Conservation (phyloP, 2,329 filamentous ascomycete species). For the Fusarium sp. region DNA sequence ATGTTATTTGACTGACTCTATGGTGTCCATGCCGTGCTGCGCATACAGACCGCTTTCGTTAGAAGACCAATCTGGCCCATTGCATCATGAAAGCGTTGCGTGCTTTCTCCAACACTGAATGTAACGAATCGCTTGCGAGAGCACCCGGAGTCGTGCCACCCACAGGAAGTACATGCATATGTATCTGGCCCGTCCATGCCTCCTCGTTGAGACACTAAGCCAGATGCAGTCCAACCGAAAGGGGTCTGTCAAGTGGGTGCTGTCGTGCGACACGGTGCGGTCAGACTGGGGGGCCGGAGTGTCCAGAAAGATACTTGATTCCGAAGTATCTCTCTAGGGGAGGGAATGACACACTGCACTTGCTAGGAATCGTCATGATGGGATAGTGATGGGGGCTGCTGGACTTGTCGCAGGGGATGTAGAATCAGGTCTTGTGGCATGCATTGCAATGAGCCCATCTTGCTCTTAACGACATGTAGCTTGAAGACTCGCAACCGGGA, state of each 20-base stretch:
- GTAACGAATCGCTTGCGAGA: not conserved
- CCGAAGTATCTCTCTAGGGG: conserved; percentile 1
- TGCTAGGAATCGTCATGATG: not conserved
- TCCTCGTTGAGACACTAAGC: not conserved
- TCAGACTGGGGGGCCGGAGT: not conserved
- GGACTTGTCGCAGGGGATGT: not conserved
- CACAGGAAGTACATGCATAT: not conserved
- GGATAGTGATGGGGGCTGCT: not conserved
- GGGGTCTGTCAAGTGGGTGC: conserved; percentile 1
- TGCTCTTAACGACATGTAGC: not conserved
- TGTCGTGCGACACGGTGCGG: conserved; percentile 18
- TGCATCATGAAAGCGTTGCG: not conserved
- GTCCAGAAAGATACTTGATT: conserved; percentile 7
- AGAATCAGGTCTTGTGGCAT: not conserved
- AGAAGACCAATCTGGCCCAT: not conserved
- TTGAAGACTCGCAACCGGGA: not conserved
- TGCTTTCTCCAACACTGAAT: not conserved
- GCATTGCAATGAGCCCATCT: not conserved
- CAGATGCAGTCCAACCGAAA: conserved; percentile 1
- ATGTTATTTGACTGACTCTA: not conserved
- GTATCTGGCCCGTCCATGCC: not conserved
- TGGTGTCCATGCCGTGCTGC: not conserved
- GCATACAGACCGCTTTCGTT: not conserved
- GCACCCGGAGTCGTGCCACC: not conserved
- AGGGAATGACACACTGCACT: not conserved